These are phyloP conservation scores for Bipolaris sorokiniana DNA, from an alignment of 2,329 filamentous ascomycete species.

Conservation along the genomic window DNA sequence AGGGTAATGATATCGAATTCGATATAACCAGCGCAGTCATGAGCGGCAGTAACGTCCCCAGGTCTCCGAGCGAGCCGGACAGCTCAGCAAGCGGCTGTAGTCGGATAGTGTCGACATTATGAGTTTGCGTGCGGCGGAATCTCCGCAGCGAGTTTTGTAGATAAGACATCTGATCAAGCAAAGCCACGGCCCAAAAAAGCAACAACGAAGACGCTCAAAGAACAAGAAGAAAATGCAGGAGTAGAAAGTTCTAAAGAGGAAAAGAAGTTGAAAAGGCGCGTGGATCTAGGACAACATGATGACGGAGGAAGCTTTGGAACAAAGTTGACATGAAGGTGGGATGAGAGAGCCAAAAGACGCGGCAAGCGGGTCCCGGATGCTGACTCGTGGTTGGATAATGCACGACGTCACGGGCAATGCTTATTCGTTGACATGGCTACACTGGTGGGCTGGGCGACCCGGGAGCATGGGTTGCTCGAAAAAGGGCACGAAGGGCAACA, in stretches of 20 bases:
- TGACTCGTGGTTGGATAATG: constrained; percentile 9
- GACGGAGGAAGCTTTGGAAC: not conserved
- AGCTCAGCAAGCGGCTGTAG: constrained; percentile 72
- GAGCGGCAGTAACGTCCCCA: constrained; percentile 87
- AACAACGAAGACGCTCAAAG: not conserved
- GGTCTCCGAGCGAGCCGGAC: constrained; percentile 85
- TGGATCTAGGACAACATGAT: constrained; percentile 6
- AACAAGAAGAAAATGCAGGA: not conserved
- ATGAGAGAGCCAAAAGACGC: not conserved
- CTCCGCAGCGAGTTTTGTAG: constrained; percentile 33
- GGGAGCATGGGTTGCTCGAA: not conserved
- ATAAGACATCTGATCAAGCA: constrained; percentile 20
- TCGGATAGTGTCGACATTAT: constrained; percentile 65
- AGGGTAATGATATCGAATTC: constrained; percentile 78
- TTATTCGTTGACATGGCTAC: not conserved
- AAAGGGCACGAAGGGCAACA: constrained; percentile 9
- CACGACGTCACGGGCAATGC: constrained; percentile 9
- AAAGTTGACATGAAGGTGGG: constrained; percentile 2
- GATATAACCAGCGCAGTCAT: constrained; percentile 84
- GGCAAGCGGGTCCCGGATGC: not conserved
- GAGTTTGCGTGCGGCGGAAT: constrained; percentile 37
- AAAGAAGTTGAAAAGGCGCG: not conserved
- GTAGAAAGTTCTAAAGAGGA: not conserved
- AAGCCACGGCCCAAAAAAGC: not conserved
- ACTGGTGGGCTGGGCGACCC: not conserved